Evolutionary conservation across 116 monocot species (phyloP).

Genomic region (Papilionanthe hybrid): DNA sequence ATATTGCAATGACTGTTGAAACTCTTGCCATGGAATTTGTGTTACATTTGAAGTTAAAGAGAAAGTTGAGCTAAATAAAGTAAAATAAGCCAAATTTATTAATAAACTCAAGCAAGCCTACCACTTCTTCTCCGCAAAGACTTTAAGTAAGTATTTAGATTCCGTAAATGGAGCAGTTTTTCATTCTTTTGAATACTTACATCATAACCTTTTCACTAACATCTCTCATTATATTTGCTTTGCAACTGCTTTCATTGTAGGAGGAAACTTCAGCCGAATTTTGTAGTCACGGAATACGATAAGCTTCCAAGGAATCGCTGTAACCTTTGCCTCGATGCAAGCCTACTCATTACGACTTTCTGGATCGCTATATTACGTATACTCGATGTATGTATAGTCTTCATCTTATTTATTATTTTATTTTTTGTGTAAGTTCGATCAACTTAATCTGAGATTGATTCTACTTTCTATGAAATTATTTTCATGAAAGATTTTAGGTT

Average conservation of each 20-base stretch:
- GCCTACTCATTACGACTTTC: constrained; percentile 94
- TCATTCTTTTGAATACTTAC: background rate
- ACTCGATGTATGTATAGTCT: constrained; percentile 58
- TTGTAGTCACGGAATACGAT: constrained; percentile 90
- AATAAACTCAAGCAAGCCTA: constrained; percentile 93
- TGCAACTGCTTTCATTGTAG: constrained; percentile 27
- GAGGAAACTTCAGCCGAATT: constrained; percentile 90
- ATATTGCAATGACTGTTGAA: constrained; percentile 81
- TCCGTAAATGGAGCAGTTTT: background rate
- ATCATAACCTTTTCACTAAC: background rate
- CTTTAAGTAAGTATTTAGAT: constrained; percentile 73
- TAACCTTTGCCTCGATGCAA: constrained; percentile 97
- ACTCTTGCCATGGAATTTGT: constrained; percentile 84
- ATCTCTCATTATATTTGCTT: background rate
- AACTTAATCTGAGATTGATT: background rate
- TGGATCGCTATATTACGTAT: constrained; percentile 77
- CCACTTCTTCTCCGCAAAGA: constrained; percentile 74
- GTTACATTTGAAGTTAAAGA: constrained; percentile 97
- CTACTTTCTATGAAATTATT: background rate
- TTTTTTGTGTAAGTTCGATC: too few species aligned
- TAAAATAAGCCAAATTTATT: constrained; percentile 85
- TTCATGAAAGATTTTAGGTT: background rate
- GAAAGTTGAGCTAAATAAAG: constrained; percentile 97
- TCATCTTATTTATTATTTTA: background rate
- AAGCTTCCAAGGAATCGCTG: constrained; percentile 89